Percentiles rank a stretch among this genome's conserved stretches.
Conservation (phyloP, 2,329 filamentous ascomycete species). For the Elsinoe arachidis region DNA sequence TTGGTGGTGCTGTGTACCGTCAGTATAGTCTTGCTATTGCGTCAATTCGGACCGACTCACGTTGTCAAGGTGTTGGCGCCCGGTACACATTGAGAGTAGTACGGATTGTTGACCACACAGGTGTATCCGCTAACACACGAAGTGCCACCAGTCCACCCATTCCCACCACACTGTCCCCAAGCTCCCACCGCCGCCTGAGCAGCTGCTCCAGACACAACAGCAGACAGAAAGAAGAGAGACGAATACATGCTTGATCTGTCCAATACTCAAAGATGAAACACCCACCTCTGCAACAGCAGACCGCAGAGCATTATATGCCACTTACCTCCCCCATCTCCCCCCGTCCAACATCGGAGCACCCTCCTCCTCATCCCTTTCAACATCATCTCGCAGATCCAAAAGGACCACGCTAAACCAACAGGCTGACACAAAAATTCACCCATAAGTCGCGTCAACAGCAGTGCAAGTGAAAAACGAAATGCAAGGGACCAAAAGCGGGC, state of each 20-base stretch:
- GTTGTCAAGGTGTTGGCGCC: background rate
- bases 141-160: constrained; percentile 33
- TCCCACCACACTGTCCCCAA: constrained; percentile 40
- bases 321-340: background rate
- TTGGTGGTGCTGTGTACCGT: constrained; percentile 3
- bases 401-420: no score
- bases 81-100: constrained; percentile 39
- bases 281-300: background rate
- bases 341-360: background rate
- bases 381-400: no score
- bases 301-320: background rate
- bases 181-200: constrained; percentile 20
- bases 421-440: background rate
- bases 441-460: background rate
- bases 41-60: background rate
- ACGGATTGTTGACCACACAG: constrained; percentile 36
- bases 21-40: background rate
- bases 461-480: background rate
- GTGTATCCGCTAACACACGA: constrained; percentile 31
- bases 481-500: background rate
- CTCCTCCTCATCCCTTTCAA: no score
- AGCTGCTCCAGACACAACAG: background rate
- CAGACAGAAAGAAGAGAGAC: background rate
- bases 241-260: background rate
- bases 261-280: background rate